Conservation (phyloP, 1,284 basidiomycete genomes). For the Rhodotorula mucilaginosa region DNA sequence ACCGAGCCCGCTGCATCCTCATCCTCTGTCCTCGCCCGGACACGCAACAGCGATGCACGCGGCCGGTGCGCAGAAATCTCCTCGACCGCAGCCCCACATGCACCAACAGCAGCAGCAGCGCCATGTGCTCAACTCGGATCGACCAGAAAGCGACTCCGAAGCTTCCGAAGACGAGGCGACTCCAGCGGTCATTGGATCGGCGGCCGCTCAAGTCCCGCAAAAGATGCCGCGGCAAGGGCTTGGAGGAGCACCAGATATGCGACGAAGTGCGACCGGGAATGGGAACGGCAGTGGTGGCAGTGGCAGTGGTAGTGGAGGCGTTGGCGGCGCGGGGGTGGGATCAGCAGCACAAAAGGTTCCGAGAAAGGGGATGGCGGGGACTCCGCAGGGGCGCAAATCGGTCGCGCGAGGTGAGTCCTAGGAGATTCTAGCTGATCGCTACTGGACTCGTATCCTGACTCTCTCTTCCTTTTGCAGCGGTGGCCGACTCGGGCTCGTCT, state of each 20-base stretch:
- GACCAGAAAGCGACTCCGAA: constrained; percentile 29
- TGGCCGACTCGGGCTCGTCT: constrained; percentile 19
- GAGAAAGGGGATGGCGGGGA: constrained; percentile 9
- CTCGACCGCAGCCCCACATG: neutral
- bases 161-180: constrained; percentile 18
- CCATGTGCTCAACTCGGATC: constrained; percentile 9
- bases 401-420: constrained; percentile 7
- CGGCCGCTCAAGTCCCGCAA: neutral
- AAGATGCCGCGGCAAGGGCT: neutral
- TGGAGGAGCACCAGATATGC: neutral
- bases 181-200: neutral
- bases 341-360: constrained; percentile 14
- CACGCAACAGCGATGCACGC: neutral
- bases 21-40: constrained; percentile 2
- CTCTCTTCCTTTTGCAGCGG: neutral
- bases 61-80: neutral
- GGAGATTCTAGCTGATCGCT: too few relatives aligned
- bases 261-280: neutral
- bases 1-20: constrained; percentile 4
- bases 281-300: neutral
- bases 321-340: neutral
- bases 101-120: neutral
- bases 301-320: neutral
- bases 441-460: neutral
- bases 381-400: neutral